These are phyloP conservation scores for Aspergillus quadrilineatus DNA, from an alignment of 2,329 filamentous ascomycete species.

Conservation along the genomic window DNA sequence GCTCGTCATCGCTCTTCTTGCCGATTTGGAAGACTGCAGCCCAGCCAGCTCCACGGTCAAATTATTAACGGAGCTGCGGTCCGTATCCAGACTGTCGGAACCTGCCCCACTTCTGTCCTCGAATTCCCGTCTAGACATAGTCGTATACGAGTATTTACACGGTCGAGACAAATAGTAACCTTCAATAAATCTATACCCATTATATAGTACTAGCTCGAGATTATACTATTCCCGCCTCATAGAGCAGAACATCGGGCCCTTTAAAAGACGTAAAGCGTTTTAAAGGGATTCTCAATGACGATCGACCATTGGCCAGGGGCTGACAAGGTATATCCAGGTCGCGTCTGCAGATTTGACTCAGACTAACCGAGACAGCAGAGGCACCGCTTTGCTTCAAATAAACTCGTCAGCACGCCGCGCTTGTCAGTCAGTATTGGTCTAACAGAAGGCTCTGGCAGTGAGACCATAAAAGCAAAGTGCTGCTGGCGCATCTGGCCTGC, in stretches of 20 bases:
- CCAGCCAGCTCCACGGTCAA: not conserved
- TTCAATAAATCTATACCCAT: too few relatives aligned
- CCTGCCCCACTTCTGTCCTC: constrained; percentile 19
- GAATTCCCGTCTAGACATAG: constrained; percentile 13
- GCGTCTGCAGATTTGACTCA: not conserved
- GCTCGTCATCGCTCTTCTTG: not conserved
- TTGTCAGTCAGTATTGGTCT: not conserved
- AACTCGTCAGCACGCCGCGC: not conserved
- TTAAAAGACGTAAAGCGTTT: not conserved
- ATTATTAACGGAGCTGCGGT: constrained; percentile 9
- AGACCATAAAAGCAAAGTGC: too few relatives aligned
- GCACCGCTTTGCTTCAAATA: not conserved
- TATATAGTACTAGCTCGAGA: too few relatives aligned
- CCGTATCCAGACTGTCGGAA: constrained; percentile 25
- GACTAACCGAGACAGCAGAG: not conserved
- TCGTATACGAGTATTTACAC: not conserved
- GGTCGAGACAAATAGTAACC: too few relatives aligned
- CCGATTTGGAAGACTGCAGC: not conserved
- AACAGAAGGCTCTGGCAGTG: not conserved
- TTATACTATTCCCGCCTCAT: too few relatives aligned
- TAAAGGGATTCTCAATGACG: not conserved
- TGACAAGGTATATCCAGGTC: not conserved
- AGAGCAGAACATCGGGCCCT: too few relatives aligned
- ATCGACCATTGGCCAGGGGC: not conserved
- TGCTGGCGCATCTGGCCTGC: not conserved